phyloP scores from a whole-genome alignment of 495 filamentous ascomycete genomes.

The Jackrogersella minutella region DNA sequence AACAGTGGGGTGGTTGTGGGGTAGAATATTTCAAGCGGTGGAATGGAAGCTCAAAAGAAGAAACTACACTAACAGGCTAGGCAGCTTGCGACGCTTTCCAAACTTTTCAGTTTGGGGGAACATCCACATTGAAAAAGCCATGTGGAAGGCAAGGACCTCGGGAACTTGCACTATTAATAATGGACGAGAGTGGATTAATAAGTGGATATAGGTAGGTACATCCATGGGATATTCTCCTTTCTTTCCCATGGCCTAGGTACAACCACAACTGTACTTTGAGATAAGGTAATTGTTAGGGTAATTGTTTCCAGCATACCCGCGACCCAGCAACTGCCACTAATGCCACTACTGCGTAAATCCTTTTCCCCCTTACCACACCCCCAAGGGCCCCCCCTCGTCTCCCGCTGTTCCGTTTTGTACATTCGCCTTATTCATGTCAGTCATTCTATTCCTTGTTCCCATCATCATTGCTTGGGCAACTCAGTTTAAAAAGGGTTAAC shows the following conservation, averaged over 20 bases:
- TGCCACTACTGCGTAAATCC: neutral
- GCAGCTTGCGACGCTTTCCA: conserved; percentile 18
- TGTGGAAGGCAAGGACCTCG: conserved; percentile 34
- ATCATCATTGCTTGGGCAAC: neutral
- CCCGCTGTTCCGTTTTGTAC: conserved; percentile 16
- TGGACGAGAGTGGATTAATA: conserved; percentile 4
- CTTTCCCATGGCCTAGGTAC: too few relatives aligned
- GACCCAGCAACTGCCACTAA: neutral
- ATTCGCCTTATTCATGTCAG: conserved; percentile 13
- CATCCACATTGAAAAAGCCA: conserved; percentile 13
- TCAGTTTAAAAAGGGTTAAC: neutral
- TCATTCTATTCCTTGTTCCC: neutral
- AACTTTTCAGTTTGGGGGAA: conserved; percentile 6
- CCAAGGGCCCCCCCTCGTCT: neutral
- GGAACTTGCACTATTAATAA: too few relatives aligned
- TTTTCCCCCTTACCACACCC: neutral
- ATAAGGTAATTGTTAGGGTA: too few relatives aligned
- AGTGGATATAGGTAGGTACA: conserved; percentile 5
- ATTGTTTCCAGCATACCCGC: neutral
- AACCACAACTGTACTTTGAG: too few relatives aligned
- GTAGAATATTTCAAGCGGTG: conserved; percentile 40
- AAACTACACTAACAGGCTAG: too few relatives aligned
- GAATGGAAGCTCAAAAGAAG: conserved; percentile 38
- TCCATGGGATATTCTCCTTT: too few relatives aligned
- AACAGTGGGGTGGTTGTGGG: conserved; percentile 31